Evolutionary conservation across 768 basidiomycete genomes (phyloP).

Genomic region (Serendipita vermifera): DNA sequence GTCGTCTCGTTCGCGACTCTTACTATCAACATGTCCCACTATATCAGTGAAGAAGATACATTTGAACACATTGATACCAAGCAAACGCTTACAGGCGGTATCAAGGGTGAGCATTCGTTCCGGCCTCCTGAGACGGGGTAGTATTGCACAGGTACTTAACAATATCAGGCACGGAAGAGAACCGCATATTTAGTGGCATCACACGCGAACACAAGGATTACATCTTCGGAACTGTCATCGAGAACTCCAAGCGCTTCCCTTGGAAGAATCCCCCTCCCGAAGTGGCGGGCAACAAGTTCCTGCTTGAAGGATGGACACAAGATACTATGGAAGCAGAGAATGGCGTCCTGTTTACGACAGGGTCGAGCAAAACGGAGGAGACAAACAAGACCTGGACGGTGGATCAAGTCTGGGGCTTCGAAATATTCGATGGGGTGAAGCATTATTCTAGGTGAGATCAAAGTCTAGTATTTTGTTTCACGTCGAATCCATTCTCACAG

Average conservation of each 20-base stretch:
- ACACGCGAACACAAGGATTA: slow-evolving; percentile 41
- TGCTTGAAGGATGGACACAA: slow-evolving; percentile 4
- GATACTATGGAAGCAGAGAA: slow-evolving; percentile 17
- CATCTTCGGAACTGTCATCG: slow-evolving; percentile 45
- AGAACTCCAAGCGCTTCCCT: background rate
- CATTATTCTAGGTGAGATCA: slow-evolving; percentile 47
- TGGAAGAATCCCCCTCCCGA: background rate
- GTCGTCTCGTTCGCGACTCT: slow-evolving; percentile 44
- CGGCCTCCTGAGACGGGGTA: no score
- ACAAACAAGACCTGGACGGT: slow-evolving; percentile 49
- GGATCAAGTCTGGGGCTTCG: slow-evolving; percentile 63
- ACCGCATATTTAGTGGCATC: slow-evolving; percentile 43
- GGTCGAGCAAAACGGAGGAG: slow-evolving; percentile 50
- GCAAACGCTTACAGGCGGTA: slow-evolving; percentile 50
- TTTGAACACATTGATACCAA: slow-evolving; percentile 56
- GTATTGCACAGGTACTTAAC: no score
- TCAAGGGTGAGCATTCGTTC: slow-evolving; percentile 33
- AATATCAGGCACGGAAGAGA: slow-evolving; percentile 36
- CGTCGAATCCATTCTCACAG: no score
- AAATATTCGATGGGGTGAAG: slow-evolving; percentile 44
- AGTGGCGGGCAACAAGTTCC: slow-evolving; percentile 15
- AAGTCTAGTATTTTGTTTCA: no score
- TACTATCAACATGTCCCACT: slow-evolving; percentile 51
- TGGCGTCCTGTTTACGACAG: slow-evolving; percentile 26
- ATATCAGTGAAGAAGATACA: slow-evolving; percentile 42